Conservation (phyloP, 352 stramenopile genomes). For the Aphanomyces astaci region DNA sequence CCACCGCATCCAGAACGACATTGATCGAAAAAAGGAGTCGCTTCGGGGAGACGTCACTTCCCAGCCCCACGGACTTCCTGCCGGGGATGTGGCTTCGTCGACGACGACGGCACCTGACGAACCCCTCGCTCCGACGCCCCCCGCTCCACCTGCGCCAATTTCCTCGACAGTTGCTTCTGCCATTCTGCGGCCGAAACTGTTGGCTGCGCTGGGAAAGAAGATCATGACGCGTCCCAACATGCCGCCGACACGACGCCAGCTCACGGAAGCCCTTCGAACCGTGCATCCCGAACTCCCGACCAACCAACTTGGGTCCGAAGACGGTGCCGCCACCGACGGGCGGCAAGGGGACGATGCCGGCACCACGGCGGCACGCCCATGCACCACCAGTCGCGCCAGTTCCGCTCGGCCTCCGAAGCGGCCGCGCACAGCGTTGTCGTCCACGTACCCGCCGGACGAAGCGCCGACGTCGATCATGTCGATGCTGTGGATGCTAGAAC, state of each 20-base stretch:
- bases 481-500: slow-evolving; percentile 2
- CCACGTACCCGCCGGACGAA: slow-evolving; percentile 19
- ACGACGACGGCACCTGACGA: neutral
- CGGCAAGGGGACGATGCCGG: too few species aligned
- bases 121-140: too few species aligned
- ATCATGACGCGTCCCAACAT: neutral
- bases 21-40: neutral
- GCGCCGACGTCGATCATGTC: neutral
- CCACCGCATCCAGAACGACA: slow-evolving; percentile 12
- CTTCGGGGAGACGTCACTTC: neutral
- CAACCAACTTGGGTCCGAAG: slow-evolving; percentile 19
- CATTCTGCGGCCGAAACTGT: slow-evolving; percentile 1
- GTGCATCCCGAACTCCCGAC: neutral
- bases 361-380: too few species aligned
- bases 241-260: slow-evolving; percentile 5
- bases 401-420: too few species aligned
- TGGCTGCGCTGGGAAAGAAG: neutral
- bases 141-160: neutral
- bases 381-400: too few species aligned
- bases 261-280: slow-evolving; percentile 11
- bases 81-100: neutral
- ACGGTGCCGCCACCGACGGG: slow-evolving; percentile 32
- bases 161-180: neutral
- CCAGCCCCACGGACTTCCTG: neutral
- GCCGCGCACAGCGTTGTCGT: slow-evolving; percentile 37